phyloP scores from a whole-genome alignment of 2,329 filamentous ascomycete species.

The Trichoderma guizhouense region DNA sequence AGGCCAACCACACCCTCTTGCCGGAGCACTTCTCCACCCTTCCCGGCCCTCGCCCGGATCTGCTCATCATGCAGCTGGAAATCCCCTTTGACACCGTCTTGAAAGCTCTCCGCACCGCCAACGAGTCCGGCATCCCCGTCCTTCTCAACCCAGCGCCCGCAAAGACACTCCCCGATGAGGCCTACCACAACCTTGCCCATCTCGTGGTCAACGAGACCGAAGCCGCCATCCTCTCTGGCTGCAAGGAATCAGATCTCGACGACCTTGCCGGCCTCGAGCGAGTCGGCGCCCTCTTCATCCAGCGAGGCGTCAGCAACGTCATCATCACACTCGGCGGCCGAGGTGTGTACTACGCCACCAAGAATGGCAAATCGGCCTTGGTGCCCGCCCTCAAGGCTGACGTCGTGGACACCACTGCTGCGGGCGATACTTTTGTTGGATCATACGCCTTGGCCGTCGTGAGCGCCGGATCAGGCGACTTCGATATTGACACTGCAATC shows the following conservation, averaged over 20 bases:
- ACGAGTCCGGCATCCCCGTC: constrained; percentile 52
- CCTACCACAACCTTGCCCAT: constrained; percentile 67
- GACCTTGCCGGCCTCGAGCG: constrained; percentile 40
- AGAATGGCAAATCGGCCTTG: constrained; percentile 40
- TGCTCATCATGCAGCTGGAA: constrained; percentile 76
- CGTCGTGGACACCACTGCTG: constrained; percentile 90
- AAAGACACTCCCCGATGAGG: constrained; percentile 60
- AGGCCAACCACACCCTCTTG: constrained; percentile 59
- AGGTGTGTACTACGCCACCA: constrained; percentile 66
- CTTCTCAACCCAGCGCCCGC: constrained; percentile 86
- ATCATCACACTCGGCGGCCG: constrained; percentile 80
- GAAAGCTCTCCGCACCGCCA: constrained; percentile 53
- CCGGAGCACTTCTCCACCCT: constrained; percentile 36
- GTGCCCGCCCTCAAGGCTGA: constrained; percentile 64
- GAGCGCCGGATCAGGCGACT: constrained; percentile 34
- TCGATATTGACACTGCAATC: constrained; percentile 56
- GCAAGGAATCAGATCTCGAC: constrained; percentile 48
- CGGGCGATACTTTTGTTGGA: constrained; percentile 92
- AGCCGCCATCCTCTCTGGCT: constrained; percentile 67
- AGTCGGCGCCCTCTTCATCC: constrained; percentile 60
- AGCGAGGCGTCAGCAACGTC: constrained; percentile 68
- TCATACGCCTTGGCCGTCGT: constrained; percentile 76
- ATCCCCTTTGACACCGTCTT: constrained; percentile 66
- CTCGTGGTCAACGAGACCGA: constrained; percentile 91
- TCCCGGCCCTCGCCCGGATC: constrained; percentile 46